Base-by-base conservation (phyloP, 306 rosid genomes). In the Vigna trinervia region DNA sequence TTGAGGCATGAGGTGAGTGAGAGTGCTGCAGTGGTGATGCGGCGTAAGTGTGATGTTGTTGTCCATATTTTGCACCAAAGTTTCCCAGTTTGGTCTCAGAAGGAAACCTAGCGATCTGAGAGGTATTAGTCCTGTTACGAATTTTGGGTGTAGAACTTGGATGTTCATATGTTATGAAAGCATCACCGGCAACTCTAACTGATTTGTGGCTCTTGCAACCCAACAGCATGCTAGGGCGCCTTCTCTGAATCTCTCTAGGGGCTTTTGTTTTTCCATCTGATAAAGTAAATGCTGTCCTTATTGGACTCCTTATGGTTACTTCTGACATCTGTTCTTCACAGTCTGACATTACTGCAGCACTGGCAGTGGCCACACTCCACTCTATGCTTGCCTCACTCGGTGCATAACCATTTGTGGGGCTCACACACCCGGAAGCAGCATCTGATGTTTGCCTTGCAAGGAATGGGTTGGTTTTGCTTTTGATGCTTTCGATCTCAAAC, bases 321-420 rank as follows among this genome's bases (percentile, higher is more conserved):
- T 78, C 78, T 19, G 84, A 65, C 70, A 73, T 81, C 36, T 76
- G 86, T 45, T 94, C 98, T 50, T 94, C 96, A 63, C 50, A 85
- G 36, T 94, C 98, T 28, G 96, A 93, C 86, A 85, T 59, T 8
- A 57, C 84, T 54, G 89, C 95, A 19, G 88, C 96, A 73, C 97
- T 95, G 7, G 93, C 96, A 13, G 98, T 95, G 71, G 80, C 88
- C 71, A 95, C 97, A 77, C 97, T 92, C 98, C 98, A 95, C 20
- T 92, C 97, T 26, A 95, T 92, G 86, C 98, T 92, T 5, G 92
- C 97, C 80, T 95, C 98, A 43, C 98, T 95, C 15, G 97, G 98
- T 28, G 96, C 96, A 61, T 95, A 95, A 68, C 90, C 77, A 39
- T 69, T 80, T 15, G 93, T 90, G 1, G 93, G 94, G 46, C 94